phyloP scores from a whole-genome alignment of 2,329 filamentous ascomycete species.

The Mollisia scopiformis region DNA sequence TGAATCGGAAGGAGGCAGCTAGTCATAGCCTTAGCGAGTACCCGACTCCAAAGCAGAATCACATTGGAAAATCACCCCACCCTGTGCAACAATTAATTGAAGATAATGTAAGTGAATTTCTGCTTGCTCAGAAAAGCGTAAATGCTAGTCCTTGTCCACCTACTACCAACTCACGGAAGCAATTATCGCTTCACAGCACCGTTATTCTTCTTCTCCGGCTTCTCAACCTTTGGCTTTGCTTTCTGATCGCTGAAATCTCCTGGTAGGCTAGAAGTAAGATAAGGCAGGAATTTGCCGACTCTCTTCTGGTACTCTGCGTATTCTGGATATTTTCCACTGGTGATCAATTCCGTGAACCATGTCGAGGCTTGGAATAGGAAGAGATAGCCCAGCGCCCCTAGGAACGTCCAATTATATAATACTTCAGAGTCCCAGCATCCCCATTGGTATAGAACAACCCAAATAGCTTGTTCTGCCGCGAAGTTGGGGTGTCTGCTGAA shows the following conservation, averaged over 20 bases:
- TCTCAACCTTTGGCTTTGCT: slow-evolving; percentile 24
- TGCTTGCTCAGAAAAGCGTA: background rate
- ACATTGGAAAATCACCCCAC: background rate
- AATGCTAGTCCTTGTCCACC: background rate
- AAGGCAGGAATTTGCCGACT: slow-evolving; percentile 82
- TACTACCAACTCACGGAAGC: background rate
- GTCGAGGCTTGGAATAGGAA: slow-evolving; percentile 89
- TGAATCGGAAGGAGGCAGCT: background rate
- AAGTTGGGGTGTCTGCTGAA: slow-evolving; percentile 96
- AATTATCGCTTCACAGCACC: background rate
- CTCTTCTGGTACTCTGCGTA: slow-evolving; percentile 83
- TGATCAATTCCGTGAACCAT: slow-evolving; percentile 83
- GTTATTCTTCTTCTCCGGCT: slow-evolving; percentile 15
- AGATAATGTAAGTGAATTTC: background rate
- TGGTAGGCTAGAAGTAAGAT: slow-evolving; percentile 25
- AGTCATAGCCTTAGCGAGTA: background rate
- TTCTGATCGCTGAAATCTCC: slow-evolving; percentile 33
- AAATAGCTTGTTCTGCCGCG: slow-evolving; percentile 86
- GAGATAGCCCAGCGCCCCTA: slow-evolving; percentile 71
- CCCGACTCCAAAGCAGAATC: background rate
- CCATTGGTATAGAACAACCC: slow-evolving; percentile 90
- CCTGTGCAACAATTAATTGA: background rate
- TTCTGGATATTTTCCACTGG: slow-evolving; percentile 81
- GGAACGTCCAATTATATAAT: slow-evolving; percentile 76
- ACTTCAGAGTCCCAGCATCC: slow-evolving; percentile 72